Conservation (phyloP, 139 green algal species). For the Chlamydomonas eustigma region DNA sequence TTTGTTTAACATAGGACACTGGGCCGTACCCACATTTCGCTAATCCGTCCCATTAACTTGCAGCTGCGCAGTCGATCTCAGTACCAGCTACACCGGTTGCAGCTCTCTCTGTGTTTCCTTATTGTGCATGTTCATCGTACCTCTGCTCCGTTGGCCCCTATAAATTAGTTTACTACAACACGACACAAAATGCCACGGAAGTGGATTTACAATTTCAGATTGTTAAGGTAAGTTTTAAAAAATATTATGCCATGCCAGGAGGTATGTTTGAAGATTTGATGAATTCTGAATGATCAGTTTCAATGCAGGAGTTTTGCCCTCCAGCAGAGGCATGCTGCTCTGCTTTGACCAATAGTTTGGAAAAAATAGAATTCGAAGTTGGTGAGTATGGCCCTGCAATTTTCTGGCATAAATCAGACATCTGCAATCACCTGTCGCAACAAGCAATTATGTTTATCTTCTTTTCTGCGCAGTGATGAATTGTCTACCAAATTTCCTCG, state of each 20-base stretch:
- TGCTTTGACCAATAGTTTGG: not conserved
- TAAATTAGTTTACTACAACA: not conserved
- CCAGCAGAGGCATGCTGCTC: not conserved
- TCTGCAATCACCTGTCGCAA: not conserved
- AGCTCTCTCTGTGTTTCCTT: constrained; percentile 8
- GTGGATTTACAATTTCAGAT: constrained; percentile 2
- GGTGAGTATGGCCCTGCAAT: no score
- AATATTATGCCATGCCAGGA: not conserved
- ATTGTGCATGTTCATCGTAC: constrained; percentile 11
- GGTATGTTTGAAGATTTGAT: not conserved
- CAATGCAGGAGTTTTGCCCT: not conserved
- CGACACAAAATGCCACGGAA: not conserved
- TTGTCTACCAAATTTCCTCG: not conserved
- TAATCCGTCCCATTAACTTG: no score
- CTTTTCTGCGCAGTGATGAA: not conserved
- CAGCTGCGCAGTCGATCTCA: no score
- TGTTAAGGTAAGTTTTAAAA: not conserved
- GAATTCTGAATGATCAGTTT: not conserved
- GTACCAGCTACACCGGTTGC: not conserved
- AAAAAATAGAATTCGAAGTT: constrained; percentile 17
- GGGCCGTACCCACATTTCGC: no score
- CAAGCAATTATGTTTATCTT: not conserved
- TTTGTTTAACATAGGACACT: no score
- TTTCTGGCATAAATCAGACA: not conserved
- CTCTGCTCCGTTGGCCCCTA: constrained; percentile 5